Conservation (phyloP, 2,329 filamentous ascomycete species). For the Fusarium sp. region DNA sequence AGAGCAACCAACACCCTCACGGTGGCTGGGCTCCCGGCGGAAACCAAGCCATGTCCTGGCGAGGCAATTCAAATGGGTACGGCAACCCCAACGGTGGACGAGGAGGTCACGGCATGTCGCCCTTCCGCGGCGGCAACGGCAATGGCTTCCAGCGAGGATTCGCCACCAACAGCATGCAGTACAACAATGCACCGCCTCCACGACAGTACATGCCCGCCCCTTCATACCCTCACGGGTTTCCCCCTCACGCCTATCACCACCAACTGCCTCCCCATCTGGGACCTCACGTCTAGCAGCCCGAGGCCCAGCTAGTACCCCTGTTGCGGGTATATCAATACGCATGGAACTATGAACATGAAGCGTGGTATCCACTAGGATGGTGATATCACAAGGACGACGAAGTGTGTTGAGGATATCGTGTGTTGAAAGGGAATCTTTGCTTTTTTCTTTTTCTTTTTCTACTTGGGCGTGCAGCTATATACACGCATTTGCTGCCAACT, state of each 20-base stretch:
- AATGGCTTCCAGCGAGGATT: conserved; percentile 15
- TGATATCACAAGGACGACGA: neutral
- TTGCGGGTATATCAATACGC: neutral
- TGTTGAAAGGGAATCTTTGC: neutral
- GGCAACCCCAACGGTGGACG: neutral
- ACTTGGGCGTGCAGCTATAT: neutral
- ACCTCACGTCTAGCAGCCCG: conserved; percentile 18
- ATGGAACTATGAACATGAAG: neutral
- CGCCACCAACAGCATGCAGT: neutral
- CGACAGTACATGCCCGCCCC: conserved; percentile 19
- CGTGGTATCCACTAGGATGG: neutral
- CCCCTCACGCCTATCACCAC: conserved; percentile 23
- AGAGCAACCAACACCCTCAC: neutral
- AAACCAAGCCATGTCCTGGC: conserved; percentile 20
- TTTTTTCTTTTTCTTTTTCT: neutral
- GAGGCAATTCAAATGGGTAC: conserved; percentile 24
- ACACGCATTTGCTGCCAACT: conserved; percentile 1
- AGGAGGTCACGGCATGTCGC: conserved; percentile 9
- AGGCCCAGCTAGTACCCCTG: neutral
- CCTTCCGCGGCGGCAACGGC: conserved; percentile 9
- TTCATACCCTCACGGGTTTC: conserved; percentile 7
- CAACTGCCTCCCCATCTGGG: conserved; percentile 28
- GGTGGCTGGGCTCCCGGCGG: conserved; percentile 13
- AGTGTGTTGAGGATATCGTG: neutral
- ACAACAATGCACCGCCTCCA: conserved; percentile 6